A percentile compares a stretch with the other conserved stretches of the same genome.
phyloP scores from a whole-genome alignment of 2,329 filamentous ascomycete genomes.

The Aspergillus novofumigatus region DNA sequence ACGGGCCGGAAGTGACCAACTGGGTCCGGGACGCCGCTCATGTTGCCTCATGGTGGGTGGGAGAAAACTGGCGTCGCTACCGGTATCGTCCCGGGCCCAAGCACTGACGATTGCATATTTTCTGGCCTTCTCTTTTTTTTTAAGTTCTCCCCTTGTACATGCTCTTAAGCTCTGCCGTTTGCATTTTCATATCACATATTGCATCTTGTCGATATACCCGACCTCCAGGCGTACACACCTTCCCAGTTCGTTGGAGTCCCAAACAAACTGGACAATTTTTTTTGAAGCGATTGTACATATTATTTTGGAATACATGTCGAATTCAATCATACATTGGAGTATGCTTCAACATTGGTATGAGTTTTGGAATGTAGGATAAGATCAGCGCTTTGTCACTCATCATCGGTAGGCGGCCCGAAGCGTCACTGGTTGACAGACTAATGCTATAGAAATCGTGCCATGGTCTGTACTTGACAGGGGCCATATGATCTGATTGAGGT shows the following conservation, averaged over 20 bases:
- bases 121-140: neutral
- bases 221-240: neutral
- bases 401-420: too few relatives aligned
- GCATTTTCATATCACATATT: neutral
- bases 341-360: neutral
- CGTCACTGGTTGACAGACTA: too few relatives aligned
- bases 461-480: too few relatives aligned
- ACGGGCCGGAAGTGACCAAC: constrained; percentile 16
- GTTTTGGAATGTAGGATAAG: too few relatives aligned
- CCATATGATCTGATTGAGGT: too few relatives aligned
- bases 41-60: constrained; percentile 28
- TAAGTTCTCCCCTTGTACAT: neutral
- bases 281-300: neutral
- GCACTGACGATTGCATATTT: neutral
- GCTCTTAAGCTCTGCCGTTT: neutral
- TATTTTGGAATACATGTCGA: neutral
- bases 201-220: neutral
- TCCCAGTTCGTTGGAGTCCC: neutral
- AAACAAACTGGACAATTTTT: neutral
- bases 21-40: constrained; percentile 26
- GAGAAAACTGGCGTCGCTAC: constrained; percentile 26
- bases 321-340: neutral
- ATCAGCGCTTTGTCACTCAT: too few relatives aligned
- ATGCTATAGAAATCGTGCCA: too few relatives aligned
- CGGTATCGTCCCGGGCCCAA: constrained; percentile 7